Conservation (phyloP, 495 filamentous ascomycete species). For the Lepidopterella palustris region DNA sequence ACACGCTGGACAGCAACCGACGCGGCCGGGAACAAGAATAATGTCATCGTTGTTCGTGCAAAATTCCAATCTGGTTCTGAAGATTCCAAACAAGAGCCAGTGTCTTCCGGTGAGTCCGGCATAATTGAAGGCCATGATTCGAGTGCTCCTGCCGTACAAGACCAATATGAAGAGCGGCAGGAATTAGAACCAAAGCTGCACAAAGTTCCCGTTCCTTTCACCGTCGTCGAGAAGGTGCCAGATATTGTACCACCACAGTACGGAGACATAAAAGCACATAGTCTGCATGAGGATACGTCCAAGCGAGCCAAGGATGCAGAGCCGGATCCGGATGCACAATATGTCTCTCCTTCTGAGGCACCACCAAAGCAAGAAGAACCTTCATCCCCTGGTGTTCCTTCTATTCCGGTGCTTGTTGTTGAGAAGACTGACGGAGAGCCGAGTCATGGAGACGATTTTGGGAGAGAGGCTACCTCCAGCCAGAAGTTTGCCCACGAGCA, state of each 20-base stretch:
- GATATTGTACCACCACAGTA: constrained; percentile 16
- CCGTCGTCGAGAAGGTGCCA: constrained; percentile 23
- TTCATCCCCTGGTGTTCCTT: background rate
- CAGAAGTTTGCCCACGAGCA: constrained; percentile 29
- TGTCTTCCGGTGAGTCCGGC: background rate
- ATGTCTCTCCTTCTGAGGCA: background rate
- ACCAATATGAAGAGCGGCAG: background rate
- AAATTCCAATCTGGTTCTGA: constrained; percentile 1
- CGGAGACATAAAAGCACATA: constrained; percentile 12
- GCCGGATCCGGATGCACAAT: constrained; percentile 19
- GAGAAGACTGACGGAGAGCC: constrained; percentile 28
- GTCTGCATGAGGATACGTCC: constrained; percentile 13
- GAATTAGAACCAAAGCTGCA: background rate
- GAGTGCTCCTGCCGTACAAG: background rate
- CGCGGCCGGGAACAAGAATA: constrained; percentile 52
- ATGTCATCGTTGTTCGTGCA: constrained; percentile 42
- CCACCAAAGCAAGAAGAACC: background rate
- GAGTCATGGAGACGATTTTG: constrained; percentile 27
- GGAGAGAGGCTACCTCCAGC: constrained; percentile 16
- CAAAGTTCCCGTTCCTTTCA: constrained; percentile 21
- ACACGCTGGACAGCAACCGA: constrained; percentile 43
- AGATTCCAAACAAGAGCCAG: background rate
- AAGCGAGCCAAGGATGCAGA: constrained; percentile 25
- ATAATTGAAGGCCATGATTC: constrained; percentile 1
- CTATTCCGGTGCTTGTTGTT: constrained; percentile 22